A percentile compares a stretch with the other conserved stretches of the same genome.
Conservation (phyloP, 2,329 filamentous ascomycete species). For the Dothistroma pini region DNA sequence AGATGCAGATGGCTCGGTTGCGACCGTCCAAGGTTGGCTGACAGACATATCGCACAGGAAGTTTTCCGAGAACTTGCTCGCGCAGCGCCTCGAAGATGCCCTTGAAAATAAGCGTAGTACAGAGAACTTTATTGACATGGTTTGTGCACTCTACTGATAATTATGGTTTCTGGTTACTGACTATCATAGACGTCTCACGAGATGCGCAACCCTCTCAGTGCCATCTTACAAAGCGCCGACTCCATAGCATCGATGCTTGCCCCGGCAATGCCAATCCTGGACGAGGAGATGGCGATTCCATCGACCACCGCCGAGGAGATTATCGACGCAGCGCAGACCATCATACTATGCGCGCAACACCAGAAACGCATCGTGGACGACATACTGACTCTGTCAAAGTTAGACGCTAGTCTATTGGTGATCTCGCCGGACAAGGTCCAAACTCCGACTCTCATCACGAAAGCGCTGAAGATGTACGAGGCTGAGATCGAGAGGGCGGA, state of each 20-base stretch:
- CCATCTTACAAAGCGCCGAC: slow-evolving; percentile 43
- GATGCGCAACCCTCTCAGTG: slow-evolving; percentile 44
- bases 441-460: slow-evolving; percentile 35
- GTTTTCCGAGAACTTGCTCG: slow-evolving; percentile 30
- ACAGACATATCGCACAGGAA: slow-evolving; percentile 36
- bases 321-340: slow-evolving; percentile 37
- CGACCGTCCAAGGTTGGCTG: slow-evolving; percentile 33
- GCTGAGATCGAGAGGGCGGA: slow-evolving; percentile 28
- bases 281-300: slow-evolving; percentile 28
- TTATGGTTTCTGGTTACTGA: too few relatives aligned
- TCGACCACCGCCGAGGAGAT: slow-evolving; percentile 23
- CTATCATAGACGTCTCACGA: slow-evolving; percentile 35
- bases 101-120: slow-evolving; percentile 37
- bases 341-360: slow-evolving; percentile 46
- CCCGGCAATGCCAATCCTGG: slow-evolving; percentile 13
- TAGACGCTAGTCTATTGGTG: slow-evolving; percentile 43
- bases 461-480: slow-evolving; percentile 35
- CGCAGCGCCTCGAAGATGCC: slow-evolving; percentile 35
- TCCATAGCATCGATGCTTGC: slow-evolving; percentile 37
- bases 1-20: slow-evolving; percentile 29
- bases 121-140: slow-evolving; percentile 39
- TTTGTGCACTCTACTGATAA: too few relatives aligned
- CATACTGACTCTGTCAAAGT: slow-evolving; percentile 42
- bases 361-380: slow-evolving; percentile 50
- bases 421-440: slow-evolving; percentile 42